Evolutionary conservation across 2,329 filamentous ascomycete genomes (phyloP), one percentile per base, ranked within the genome.

Genomic region (Trichoderma arundinaceum): DNA sequence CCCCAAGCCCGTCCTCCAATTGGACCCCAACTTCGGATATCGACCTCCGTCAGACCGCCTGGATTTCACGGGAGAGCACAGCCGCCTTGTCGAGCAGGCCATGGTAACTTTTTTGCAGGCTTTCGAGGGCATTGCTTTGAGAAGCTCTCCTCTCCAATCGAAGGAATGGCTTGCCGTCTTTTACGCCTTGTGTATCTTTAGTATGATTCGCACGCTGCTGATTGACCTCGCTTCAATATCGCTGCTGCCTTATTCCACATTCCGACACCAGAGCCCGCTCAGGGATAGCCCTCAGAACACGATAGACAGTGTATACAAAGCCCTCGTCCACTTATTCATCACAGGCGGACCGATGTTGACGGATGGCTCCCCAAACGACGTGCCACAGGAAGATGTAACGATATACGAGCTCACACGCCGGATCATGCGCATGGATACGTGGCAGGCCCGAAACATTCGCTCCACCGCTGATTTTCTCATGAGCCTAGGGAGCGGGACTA

Each of bases 181-280:
- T 66, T 76, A 84, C 57, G 82, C 85, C 12, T 73, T 88, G 17
- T 86, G 85, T 72, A 82, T 88, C n/a, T 86, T 88, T 70, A 87
- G 84, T 71, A 77, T 84, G 33, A 79, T 83, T 19, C 81, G 82
- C 56, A 84, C 84, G 1, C 78, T 88, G 1, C 74, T 87, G 5
- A 76, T 82, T 15, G 83, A 86, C 64, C 75, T 83, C 54, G 66
- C 41, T 61, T 69, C 39, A 59, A 71, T 43, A 63, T 64, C 19
- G 54, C 65, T 62, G 49, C 67, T 62, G 48, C 67, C 54, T 28
- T 54, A 46, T 64, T 68, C 35, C 64, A 48, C 54, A 53, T 33
- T 68, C 64, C 38, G 60, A 38, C 33, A 65, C 46, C 13, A 63
- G 35, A 8, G 67, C 67, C 52, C 65, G 58, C 44, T 41, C 15